Conservation (phyloP, 345 rosid species). For the Pseudoturritis turrita region DNA sequence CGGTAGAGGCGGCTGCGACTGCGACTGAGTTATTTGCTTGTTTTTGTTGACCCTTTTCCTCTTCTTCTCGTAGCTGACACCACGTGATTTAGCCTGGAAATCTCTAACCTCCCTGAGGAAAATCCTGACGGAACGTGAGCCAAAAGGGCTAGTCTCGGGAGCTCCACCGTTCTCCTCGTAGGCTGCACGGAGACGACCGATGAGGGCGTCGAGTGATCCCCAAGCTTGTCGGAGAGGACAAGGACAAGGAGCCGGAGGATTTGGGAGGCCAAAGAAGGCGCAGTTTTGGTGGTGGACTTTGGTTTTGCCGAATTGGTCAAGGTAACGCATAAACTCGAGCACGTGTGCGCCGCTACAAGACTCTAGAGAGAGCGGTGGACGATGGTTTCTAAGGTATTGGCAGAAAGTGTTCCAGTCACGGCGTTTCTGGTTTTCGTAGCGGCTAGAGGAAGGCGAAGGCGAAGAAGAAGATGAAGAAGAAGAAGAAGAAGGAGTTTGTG, state of each 20-base stretch:
- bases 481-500: constrained; percentile 17
- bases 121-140: constrained; percentile 76
- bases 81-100: constrained; percentile 83
- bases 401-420: constrained; percentile 95
- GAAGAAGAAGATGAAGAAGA: not conserved
- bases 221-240: constrained; percentile 92
- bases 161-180: constrained; percentile 81
- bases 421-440: constrained; percentile 83
- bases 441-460: constrained; percentile 41
- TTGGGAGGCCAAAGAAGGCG: constrained; percentile 77
- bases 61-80: constrained; percentile 87
- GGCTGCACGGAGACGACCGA: constrained; percentile 86
- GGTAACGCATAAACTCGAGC: constrained; percentile 61
- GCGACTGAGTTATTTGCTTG: constrained; percentile 27
- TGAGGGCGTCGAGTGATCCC: constrained; percentile 94
- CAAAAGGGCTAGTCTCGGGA: constrained; percentile 81
- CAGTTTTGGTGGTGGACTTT: constrained; percentile 62
- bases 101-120: constrained; percentile 81
- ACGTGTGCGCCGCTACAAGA: constrained; percentile 82
- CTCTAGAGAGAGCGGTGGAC: constrained; percentile 65
- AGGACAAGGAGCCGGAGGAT: constrained; percentile 87
- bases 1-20: constrained; percentile 9
- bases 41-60: constrained; percentile 54
- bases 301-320: constrained; percentile 29
- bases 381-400: constrained; percentile 74